Evolutionary conservation across 495 filamentous ascomycete species (phyloP), one percentile per base, ranked within the genome.

Genomic region (Penicillium bialowiezense): DNA sequence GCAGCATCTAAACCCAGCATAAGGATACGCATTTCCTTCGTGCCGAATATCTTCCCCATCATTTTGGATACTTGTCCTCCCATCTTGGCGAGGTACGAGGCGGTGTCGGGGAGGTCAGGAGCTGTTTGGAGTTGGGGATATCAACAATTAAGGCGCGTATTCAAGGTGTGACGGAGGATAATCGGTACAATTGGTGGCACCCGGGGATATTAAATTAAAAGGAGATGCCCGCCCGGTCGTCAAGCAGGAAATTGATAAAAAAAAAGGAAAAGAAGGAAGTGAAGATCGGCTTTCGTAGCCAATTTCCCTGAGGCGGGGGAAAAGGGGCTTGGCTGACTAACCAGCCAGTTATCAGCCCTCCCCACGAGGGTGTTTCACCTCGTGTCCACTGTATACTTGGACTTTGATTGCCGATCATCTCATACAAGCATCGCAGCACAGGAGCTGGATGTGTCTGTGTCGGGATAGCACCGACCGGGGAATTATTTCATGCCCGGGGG

Each of bases 1-100:
- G 93, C 93, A 55, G 93, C 93, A 72, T 98, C 93, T 47, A 98
- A 81, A 46, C 93, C 93, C 65, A 98, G 78, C 93, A 98, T 98
- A 59, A 98, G 75, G 68, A 98, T 83, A 55, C 93, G 86, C 88
- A 98, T 96, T 72, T 98, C 95, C 75, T 95, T 95, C 41, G 91
- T 93, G 71, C 93, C 95, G 72, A 97, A 97, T 68, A 98, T 90
- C 84, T 95, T 97, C 72, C 82, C 83, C 85, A 96, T 88, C 73
- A 91, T 87, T 73, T 91, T 95, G 49, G 87, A 90, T 57, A 92
- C 80, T 67, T 79, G 77, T 52, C 78, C 88, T 62, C 89, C 89
- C 89, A 95, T 95, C 26, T 57, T 72, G 61, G 56, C 59, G 44
- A 47, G 28, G 41, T 62, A 55, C 34, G 44, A 52, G 50, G 51